Evolutionary conservation across 495 filamentous ascomycete species (phyloP), one percentile per base, ranked within the genome.

Genomic region (Annulohypoxylon maeteangense): DNA sequence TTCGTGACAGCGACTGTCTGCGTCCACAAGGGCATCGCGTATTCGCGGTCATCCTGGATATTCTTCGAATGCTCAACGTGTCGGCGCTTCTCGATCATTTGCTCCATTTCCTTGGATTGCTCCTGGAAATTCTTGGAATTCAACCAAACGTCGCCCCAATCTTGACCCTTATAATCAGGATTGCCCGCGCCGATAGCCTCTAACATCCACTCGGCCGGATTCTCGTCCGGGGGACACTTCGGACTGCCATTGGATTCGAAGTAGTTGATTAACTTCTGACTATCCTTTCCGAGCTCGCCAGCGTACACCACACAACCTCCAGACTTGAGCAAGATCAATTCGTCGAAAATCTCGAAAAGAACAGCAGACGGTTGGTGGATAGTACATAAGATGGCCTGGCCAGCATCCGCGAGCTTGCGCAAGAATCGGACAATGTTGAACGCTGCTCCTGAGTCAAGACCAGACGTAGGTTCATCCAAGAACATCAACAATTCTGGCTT

Each of bases 161-260:
- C 92, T 53, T 74, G 71, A 23, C 71, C 71, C 56, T 88, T 87
- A 48, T 90, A 87, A 16, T 86, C 88, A 67, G 40, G 71, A 20
- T 74, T 74, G 10, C 71, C 71, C 3, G 71, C 71, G 47, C 71
- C 91, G 74, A 93, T 93, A 38, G 92, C 88, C 72, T 94, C 92
- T 48, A 96, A 84, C 90, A 96, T 94, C 89, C 91, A 94, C 81
- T 96, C 93, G 1, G 93, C 93, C 36, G 81, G 81, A 74, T 89
- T 95, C 32, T 89, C 90, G 7, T 89, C 87, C 0, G 71, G 71
- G 10, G 89, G 88, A 73, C 91, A 94, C 23, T 62, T 83, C 10
- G 82, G 81, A 7, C 88, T 88, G 32, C 91, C 93, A 65, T 94
- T 91, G 34, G 82, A 81, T 73, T 91, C 88, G 71, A 82, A 82